Evolutionary conservation across 192 early-diverging fungal genomes (phyloP).

Genomic region (Coemansia sp.): DNA sequence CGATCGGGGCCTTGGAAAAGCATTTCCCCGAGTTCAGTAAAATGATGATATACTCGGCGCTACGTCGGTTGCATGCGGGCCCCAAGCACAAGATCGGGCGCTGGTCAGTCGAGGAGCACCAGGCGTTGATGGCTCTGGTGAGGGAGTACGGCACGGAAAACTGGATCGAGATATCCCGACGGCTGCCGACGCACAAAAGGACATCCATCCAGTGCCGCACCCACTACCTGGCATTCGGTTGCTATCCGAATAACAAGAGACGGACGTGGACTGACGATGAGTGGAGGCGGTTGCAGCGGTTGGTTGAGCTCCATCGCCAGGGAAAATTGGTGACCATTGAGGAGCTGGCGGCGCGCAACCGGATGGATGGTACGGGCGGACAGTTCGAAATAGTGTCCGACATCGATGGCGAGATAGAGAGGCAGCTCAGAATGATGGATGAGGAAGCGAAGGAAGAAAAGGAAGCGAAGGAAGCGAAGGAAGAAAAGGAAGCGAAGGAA

Average conservation of each 20-base stretch:
- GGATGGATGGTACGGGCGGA: too few species aligned
- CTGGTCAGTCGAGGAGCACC: conserved; percentile 22
- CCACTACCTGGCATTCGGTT: background rate
- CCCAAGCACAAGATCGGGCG: background rate
- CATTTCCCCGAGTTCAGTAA: background rate
- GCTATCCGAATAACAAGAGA: background rate
- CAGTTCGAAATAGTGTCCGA: too few species aligned
- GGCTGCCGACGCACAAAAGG: conserved; percentile 19
- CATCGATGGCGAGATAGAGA: too few species aligned
- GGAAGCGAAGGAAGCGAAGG: too few species aligned
- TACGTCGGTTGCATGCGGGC: background rate
- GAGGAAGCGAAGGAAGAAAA: too few species aligned
- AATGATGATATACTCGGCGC: background rate
- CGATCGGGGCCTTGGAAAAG: too few species aligned
- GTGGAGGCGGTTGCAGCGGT: conserved; percentile 5
- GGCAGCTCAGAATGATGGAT: too few species aligned
- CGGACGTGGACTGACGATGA: conserved; percentile 22
- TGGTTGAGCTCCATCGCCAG: conserved; percentile 23
- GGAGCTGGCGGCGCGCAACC: background rate
- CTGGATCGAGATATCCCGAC: conserved; percentile 16
- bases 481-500: too few species aligned
- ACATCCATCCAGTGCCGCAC: conserved; percentile 17
- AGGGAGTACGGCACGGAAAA: conserved; percentile 8
- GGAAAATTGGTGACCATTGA: background rate
- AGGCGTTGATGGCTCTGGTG: conserved; percentile 14